Evolutionary conservation across 2,329 filamentous ascomycete genomes (phyloP).

Genomic region (Fusarium buxicola): DNA sequence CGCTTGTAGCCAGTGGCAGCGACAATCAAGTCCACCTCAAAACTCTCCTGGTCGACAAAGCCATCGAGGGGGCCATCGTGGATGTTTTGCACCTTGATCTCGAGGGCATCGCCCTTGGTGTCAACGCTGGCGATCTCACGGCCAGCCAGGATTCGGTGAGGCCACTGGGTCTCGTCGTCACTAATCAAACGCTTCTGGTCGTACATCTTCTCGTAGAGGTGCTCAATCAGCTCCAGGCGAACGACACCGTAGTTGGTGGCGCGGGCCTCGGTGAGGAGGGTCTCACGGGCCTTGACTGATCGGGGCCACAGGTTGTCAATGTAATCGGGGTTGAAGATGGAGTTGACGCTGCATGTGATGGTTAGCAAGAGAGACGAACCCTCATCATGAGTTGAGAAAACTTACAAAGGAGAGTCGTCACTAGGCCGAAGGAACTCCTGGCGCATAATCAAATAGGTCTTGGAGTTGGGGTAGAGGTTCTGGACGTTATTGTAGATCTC

Average conservation of each 20-base stretch:
- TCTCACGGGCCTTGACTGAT: constrained; percentile 69
- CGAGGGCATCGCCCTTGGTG: constrained; percentile 62
- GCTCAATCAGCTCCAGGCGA: constrained; percentile 88
- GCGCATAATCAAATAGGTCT: constrained; percentile 83
- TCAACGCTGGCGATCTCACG: constrained; percentile 75
- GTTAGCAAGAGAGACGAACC: constrained; percentile 41
- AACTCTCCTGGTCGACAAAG: constrained; percentile 62
- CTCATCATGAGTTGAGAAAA: constrained; percentile 32
- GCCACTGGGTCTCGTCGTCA: constrained; percentile 78
- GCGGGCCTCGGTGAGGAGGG: constrained; percentile 74
- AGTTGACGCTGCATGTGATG: constrained; percentile 79
- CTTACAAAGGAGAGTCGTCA: constrained; percentile 95
- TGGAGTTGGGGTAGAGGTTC: constrained; percentile 81
- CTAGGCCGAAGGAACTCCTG: constrained; percentile 87
- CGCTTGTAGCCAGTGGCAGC: constrained; percentile 89
- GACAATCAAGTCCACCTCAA: constrained; percentile 85
- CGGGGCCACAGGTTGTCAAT: constrained; percentile 82
- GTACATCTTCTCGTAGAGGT: constrained; percentile 89
- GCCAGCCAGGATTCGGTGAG: constrained; percentile 80
- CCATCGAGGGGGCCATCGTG: constrained; percentile 55
- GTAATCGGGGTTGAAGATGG: constrained; percentile 91
- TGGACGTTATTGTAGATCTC: constrained; percentile 96
- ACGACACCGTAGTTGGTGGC: constrained; percentile 97
- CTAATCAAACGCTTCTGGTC: constrained; percentile 80
- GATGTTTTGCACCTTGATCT: constrained; percentile 67